A percentile compares a stretch with the other conserved stretches of the same genome.
These are phyloP conservation scores for Sphaerulina vaccinii DNA, from an alignment of 2,329 filamentous ascomycete species.

Conservation along the genomic window DNA sequence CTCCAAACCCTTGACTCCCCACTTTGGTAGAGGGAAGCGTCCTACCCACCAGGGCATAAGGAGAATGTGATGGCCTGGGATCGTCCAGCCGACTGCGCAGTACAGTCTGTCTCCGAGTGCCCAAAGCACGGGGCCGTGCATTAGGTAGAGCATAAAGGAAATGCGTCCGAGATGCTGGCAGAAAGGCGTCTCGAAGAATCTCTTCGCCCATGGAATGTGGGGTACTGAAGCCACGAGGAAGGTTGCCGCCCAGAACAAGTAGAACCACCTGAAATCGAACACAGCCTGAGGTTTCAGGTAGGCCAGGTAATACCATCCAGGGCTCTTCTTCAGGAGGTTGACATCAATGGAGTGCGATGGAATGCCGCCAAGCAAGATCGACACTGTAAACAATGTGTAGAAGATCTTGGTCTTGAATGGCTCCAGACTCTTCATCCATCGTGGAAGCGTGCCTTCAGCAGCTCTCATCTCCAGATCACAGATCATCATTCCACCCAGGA, in stretches of 20 bases:
- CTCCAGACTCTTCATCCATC: constrained; percentile 47
- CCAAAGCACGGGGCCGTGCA: constrained; percentile 63
- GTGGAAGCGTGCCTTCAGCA: constrained; percentile 51
- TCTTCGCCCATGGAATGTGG: constrained; percentile 58
- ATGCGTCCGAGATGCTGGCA: constrained; percentile 63
- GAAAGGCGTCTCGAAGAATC: constrained; percentile 59
- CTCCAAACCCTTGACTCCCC: constrained; percentile 60
- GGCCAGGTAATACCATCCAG: constrained; percentile 62
- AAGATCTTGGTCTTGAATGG: constrained; percentile 54
- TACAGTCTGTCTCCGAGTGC: constrained; percentile 64
- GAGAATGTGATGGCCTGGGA: constrained; percentile 47
- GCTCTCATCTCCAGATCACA: constrained; percentile 61
- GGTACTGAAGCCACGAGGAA: constrained; percentile 57
- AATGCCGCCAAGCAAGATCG: constrained; percentile 61
- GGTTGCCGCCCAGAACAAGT: constrained; percentile 48
- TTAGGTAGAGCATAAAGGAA: constrained; percentile 62
- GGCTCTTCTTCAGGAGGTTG: constrained; percentile 51
- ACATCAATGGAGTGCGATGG: constrained; percentile 56
- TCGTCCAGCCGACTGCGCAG: constrained; percentile 57
- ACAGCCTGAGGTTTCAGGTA: constrained; percentile 46
- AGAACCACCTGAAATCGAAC: constrained; percentile 38
- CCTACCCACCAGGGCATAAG: constrained; percentile 59
- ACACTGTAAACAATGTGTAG: constrained; percentile 52
- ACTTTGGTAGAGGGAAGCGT: constrained; percentile 53
- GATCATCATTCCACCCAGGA: constrained; percentile 61